phyloP scores from a whole-genome alignment of 805 yeast genomes.

The Nakazawaea pomicola region DNA sequence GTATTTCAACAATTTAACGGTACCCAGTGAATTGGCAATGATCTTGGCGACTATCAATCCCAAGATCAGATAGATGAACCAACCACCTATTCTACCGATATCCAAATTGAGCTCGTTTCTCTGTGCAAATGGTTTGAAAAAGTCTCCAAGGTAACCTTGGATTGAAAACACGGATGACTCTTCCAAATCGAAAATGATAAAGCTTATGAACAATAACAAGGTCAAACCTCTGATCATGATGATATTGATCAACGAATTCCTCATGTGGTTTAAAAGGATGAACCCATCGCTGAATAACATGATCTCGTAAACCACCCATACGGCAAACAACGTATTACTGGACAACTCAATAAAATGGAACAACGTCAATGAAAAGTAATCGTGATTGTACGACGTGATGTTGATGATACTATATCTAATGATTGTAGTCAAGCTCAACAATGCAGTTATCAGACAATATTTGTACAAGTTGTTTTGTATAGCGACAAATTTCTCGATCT shows the following conservation, averaged over 20 bases:
- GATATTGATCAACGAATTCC: constrained; percentile 12
- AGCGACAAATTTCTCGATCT: constrained; percentile 4
- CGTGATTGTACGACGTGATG: constrained; percentile 18
- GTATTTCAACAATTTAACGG: constrained; percentile 16
- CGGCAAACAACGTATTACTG: constrained; percentile 20
- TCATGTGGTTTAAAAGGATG: constrained; percentile 17
- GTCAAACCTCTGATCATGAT: constrained; percentile 18
- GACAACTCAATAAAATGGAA: constrained; percentile 19
- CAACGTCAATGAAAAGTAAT: constrained; percentile 17
- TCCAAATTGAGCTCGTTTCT: constrained; percentile 17
- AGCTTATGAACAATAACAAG: constrained; percentile 19
- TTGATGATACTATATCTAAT: constrained; percentile 11
- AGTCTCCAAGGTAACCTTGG: constrained; percentile 16
- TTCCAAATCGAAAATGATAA: constrained; percentile 25
- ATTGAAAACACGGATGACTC: constrained; percentile 24
- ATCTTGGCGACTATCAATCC: constrained; percentile 13
- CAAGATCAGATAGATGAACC: constrained; percentile 18
- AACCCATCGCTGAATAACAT: constrained; percentile 25
- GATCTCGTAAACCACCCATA: constrained; percentile 28
- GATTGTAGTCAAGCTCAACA: constrained; percentile 5
- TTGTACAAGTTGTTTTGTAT: constrained; percentile 6
- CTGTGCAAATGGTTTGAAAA: constrained; percentile 8
- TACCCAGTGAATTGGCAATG: constrained; percentile 14
- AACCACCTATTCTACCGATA: constrained; percentile 19
- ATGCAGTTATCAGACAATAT: constrained; percentile 6